Evolutionary conservation across 2,329 filamentous ascomycete genomes (phyloP).

Genomic region (Aureobasidium mangrovei): DNA sequence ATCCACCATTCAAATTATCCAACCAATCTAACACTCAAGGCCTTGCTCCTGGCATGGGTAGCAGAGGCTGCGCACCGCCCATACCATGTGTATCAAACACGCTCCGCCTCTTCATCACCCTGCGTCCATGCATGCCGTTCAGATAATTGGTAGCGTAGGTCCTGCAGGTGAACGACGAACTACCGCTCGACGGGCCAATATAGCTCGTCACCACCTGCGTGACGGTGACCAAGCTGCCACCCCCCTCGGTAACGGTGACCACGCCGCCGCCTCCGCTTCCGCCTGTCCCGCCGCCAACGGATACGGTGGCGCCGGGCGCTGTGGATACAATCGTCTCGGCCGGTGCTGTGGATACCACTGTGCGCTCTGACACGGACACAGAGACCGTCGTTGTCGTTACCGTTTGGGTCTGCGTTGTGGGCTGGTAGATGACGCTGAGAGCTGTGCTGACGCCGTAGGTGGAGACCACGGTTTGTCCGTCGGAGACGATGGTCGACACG

Average conservation of each 20-base stretch:
- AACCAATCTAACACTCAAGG: not conserved
- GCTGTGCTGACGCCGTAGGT: slow-evolving; percentile 24
- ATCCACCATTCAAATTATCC: too few relatives aligned
- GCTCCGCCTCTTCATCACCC: slow-evolving; percentile 16
- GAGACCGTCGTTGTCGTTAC: slow-evolving; percentile 21
- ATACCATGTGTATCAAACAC: slow-evolving; percentile 18
- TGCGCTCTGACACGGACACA: slow-evolving; percentile 16
- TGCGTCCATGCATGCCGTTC: slow-evolving; percentile 18
- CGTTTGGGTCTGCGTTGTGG: slow-evolving; percentile 18
- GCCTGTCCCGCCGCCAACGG: slow-evolving; percentile 9
- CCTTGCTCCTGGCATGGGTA: slow-evolving; percentile 11
- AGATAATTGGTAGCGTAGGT: slow-evolving; percentile 24
- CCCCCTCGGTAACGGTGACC: slow-evolving; percentile 18
- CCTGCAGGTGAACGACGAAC: slow-evolving; percentile 21
- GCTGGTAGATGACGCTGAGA: slow-evolving; percentile 19
- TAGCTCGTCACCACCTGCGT: slow-evolving; percentile 18
- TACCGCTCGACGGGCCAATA: slow-evolving; percentile 14
- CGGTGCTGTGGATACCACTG: slow-evolving; percentile 16
- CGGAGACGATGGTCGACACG: slow-evolving; percentile 20
- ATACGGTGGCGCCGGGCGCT: slow-evolving; percentile 14
- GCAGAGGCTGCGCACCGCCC: slow-evolving; percentile 1
- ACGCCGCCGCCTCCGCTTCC: slow-evolving; percentile 14
- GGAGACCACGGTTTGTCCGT: slow-evolving; percentile 20
- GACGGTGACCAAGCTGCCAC: slow-evolving; percentile 19
- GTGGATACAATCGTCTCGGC: slow-evolving; percentile 15